Conservation (phyloP, 805 yeast species). For the Metschnikowia gelsemii region DNA sequence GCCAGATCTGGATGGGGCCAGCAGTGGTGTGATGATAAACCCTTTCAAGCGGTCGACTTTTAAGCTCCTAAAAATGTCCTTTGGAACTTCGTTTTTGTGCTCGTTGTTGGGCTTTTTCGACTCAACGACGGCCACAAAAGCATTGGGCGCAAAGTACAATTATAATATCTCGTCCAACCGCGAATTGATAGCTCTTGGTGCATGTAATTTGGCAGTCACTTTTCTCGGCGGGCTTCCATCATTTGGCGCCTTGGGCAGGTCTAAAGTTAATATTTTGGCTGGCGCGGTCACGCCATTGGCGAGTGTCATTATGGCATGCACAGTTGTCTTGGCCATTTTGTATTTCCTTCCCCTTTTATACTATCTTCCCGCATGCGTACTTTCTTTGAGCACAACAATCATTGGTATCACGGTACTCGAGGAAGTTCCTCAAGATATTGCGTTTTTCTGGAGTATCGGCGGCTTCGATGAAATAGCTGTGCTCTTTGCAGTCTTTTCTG, state of each 20-base stretch:
- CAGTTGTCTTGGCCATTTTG: conserved; percentile 25
- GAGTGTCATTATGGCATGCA: conserved; percentile 33
- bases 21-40: conserved; percentile 13
- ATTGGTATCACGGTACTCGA: conserved; percentile 52
- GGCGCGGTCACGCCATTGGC: conserved; percentile 53
- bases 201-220: conserved; percentile 28
- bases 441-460: conserved; percentile 23
- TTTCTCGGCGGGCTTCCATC: conserved; percentile 36
- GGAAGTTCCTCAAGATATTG: conserved; percentile 48
- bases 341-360: conserved; percentile 27
- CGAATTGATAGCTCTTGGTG: conserved; percentile 35
- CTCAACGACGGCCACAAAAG: conserved; percentile 36
- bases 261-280: conserved; percentile 27
- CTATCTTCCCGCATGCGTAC: conserved; percentile 35
- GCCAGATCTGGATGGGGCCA: not conserved
- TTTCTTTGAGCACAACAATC: conserved; percentile 35
- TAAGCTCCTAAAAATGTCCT: conserved; percentile 25
- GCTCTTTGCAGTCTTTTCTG: conserved; percentile 23
- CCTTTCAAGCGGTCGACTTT: conserved; percentile 25
- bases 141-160: conserved; percentile 32
- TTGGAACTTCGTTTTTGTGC: conserved; percentile 33
- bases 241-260: conserved; percentile 38
- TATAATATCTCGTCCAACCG: conserved; percentile 34
- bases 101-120: conserved; percentile 36
- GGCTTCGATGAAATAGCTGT: conserved; percentile 27